Conservation (phyloP, 495 filamentous ascomycete species). For the Xylaria grammica region DNA sequence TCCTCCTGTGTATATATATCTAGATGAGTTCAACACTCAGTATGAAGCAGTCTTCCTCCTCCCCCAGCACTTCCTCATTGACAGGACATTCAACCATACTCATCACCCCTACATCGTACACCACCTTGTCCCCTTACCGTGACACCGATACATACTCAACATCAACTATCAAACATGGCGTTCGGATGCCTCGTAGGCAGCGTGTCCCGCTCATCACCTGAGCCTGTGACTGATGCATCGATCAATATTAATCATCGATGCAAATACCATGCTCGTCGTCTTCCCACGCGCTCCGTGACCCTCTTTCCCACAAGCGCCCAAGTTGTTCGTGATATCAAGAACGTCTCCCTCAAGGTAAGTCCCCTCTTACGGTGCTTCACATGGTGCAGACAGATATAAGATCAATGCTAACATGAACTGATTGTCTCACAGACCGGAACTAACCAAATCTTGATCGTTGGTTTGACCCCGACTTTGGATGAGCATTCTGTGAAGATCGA, state of each 20-base stretch:
- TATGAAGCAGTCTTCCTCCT: too few species aligned
- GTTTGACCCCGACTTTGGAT: constrained; percentile 67
- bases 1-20: too few species aligned
- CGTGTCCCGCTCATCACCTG: not conserved
- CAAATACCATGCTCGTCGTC: constrained; percentile 56
- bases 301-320: constrained; percentile 67
- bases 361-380: too few species aligned
- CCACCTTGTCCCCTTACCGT: too few species aligned
- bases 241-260: constrained; percentile 45
- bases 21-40: too few species aligned
- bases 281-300: constrained; percentile 64
- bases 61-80: too few species aligned
- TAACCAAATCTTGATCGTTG: constrained; percentile 69
- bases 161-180: not conserved
- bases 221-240: not conserved
- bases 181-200: too few species aligned
- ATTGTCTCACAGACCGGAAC: constrained; percentile 53
- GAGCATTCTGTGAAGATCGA: constrained; percentile 74
- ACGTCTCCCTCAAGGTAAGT: constrained; percentile 61
- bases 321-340: constrained; percentile 66
- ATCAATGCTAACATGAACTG: not conserved
- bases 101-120: too few species aligned
- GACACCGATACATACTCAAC: too few species aligned
- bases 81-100: too few species aligned
- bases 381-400: too few species aligned